Base-by-base conservation (phyloP, 345 rosid genomes). In the Acer negundo region DNA sequence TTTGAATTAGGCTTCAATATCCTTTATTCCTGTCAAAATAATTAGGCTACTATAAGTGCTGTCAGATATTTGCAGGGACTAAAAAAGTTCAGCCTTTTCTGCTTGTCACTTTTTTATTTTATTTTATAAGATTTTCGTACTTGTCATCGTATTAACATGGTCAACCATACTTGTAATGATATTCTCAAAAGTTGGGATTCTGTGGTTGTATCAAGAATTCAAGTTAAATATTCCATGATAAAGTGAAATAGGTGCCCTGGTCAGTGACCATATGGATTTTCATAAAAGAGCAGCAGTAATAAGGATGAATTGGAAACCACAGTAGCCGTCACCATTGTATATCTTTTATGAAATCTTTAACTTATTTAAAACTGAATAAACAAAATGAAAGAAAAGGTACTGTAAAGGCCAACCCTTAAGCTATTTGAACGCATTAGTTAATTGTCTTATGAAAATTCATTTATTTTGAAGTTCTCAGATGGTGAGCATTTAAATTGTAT, bases 391-490 rank as follows among this genome's bases (percentile, higher is more conserved):
- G 38, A 19, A 23, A 44, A 15, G 28, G 58, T 51, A 51, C 5
- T 0, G 66, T 15, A 12, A 56, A 40, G 62, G 28, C n/a, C 58
- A 44, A 70, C 19, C 61, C 59, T 49, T 28, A 55, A 58, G 56
- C 35, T 70, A 38, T 58, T 72, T 56, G 55, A 71, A 77, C 20
- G 12, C 56, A 26, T 80, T 81, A 72, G 10, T 75, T 47, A 22
- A 78, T 23, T 70, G 67, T 62, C 78, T 12, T 64, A 22, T 56
- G 19, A 9, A 66, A 10, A 69, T 69, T 46, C 38, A 31, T 73
- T 51, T 75, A 40, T 75, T 10, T 73, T 82, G 70, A 59, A 42
- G 26, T 65, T 82, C 42, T 24, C 67, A 73, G 63, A 26, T 69
- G 38, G 38, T 64, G 74, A 71, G 56, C 73, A 74, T 74, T 70